Evolutionary conservation across 2,329 filamentous ascomycete species (phyloP).

Genomic region (Aureobasidium sp.): DNA sequence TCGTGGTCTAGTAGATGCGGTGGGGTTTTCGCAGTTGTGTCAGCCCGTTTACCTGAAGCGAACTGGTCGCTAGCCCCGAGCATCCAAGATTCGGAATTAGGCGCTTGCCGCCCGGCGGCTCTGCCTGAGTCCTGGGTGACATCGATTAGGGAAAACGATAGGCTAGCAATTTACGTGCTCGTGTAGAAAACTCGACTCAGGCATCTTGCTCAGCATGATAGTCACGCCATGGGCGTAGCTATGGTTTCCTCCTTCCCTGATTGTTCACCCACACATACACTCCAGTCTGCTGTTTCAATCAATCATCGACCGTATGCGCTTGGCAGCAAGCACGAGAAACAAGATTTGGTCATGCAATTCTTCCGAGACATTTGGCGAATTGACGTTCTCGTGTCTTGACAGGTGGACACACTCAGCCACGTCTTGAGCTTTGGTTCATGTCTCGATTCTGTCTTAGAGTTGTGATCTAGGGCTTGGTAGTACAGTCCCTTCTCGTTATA

Average conservation of each 20-base stretch:
- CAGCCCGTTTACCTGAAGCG: not conserved
- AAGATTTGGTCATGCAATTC: not conserved
- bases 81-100: not conserved
- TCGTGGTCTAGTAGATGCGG: not conserved
- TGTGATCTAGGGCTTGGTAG: not conserved
- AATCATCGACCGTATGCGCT: not conserved
- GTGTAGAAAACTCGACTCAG: not conserved
- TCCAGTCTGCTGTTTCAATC: not conserved
- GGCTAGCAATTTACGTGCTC: not conserved
- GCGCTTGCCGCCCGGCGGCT: conserved; percentile 4
- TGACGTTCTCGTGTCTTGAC: not conserved
- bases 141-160: not conserved
- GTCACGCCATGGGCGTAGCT: not conserved
- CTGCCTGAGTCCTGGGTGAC: not conserved
- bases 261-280: not conserved
- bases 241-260: not conserved
- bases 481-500: no score
- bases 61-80: not conserved
- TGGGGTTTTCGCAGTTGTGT: not conserved
- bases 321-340: not conserved
- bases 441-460: not conserved
- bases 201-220: not conserved
- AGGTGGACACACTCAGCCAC: not conserved
- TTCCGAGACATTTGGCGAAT: not conserved
- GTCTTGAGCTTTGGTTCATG: not conserved